A percentile compares a stretch with the other conserved stretches of the same genome.
phyloP scores from a whole-genome alignment of 2,329 filamentous ascomycete species.

The Hypoxylon sp. region DNA sequence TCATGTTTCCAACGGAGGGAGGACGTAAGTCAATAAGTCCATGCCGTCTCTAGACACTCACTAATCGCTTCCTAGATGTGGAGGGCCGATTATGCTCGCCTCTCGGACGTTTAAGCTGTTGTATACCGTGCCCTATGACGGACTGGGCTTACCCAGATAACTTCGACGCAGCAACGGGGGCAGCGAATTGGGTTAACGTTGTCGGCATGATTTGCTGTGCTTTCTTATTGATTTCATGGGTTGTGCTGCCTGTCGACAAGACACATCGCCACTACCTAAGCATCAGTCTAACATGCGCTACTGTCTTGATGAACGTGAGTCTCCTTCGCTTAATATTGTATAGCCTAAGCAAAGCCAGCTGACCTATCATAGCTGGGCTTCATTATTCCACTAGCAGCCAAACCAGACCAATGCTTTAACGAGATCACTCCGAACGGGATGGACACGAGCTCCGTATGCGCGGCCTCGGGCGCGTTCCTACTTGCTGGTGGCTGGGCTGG shows the following conservation, averaged over 20 bases:
- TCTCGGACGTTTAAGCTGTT: slow-evolving; percentile 72
- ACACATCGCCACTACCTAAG: slow-evolving; percentile 94
- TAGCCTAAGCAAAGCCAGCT: slow-evolving; percentile 12
- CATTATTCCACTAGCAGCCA: slow-evolving; percentile 84
- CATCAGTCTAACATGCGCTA: slow-evolving; percentile 82
- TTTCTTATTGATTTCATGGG: slow-evolving; percentile 84
- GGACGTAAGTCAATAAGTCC: slow-evolving; percentile 49
- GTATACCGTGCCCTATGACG: slow-evolving; percentile 88
- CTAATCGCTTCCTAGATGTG: slow-evolving; percentile 57
- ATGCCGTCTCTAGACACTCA: slow-evolving; percentile 16
- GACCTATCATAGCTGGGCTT: slow-evolving; percentile 77
- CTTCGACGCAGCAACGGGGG: slow-evolving; percentile 70
- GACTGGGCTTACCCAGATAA: slow-evolving; percentile 77
- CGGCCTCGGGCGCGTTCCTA: slow-evolving; percentile 87
- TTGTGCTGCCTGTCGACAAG: slow-evolving; percentile 84
- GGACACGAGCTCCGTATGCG: slow-evolving; percentile 83
- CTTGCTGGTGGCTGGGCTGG: slow-evolving; percentile 87
- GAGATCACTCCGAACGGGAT: slow-evolving; percentile 94
- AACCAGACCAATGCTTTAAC: slow-evolving; percentile 87
- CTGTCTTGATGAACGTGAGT: slow-evolving; percentile 83
- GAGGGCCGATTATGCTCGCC: slow-evolving; percentile 67
- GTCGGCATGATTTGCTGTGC: slow-evolving; percentile 76
- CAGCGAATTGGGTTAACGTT: slow-evolving; percentile 87
- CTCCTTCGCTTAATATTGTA: not conserved
- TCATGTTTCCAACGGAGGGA: slow-evolving; percentile 63